These are phyloP conservation scores for Ilex asprella DNA, from an alignment of 257 asterid genomes.

Conservation along the genomic window DNA sequence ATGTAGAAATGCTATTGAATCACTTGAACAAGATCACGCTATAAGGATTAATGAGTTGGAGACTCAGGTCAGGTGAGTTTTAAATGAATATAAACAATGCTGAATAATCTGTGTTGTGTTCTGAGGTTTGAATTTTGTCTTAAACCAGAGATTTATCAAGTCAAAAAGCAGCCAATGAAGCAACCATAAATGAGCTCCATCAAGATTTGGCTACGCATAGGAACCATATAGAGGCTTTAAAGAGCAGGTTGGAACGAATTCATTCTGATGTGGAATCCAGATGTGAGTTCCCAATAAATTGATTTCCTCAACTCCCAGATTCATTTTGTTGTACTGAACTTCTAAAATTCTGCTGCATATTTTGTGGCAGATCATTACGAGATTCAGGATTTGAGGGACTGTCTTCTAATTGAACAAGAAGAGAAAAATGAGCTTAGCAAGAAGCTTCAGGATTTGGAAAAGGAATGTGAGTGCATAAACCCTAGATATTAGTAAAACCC, in stretches of 20 bases:
- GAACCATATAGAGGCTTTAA: conserved; percentile 21
- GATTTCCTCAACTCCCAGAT: neutral
- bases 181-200: conserved; percentile 19
- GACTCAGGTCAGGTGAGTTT: conserved; percentile 26
- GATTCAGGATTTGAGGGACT: conserved; percentile 41
- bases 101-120: neutral
- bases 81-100: neutral
- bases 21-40: conserved; percentile 21
- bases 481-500: neutral
- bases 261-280: conserved; percentile 26
- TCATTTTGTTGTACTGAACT: neutral
- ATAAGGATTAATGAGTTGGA: conserved; percentile 23
- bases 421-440: conserved; percentile 31
- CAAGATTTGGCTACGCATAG: conserved; percentile 25
- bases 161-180: conserved; percentile 21
- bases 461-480: conserved; percentile 26
- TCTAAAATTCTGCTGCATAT: neutral
- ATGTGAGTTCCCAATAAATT: conserved; percentile 15
- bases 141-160: conserved; percentile 19
- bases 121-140: neutral
- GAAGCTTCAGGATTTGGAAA: conserved; percentile 32
- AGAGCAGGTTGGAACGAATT: conserved; percentile 26
- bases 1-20: conserved; percentile 15
- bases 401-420: conserved; percentile 31
- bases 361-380: conserved; percentile 27